Evolutionary conservation across 257 asterid genomes (phyloP), one percentile per base, ranked within the genome.

Genomic region (Ehretia macrophylla): DNA sequence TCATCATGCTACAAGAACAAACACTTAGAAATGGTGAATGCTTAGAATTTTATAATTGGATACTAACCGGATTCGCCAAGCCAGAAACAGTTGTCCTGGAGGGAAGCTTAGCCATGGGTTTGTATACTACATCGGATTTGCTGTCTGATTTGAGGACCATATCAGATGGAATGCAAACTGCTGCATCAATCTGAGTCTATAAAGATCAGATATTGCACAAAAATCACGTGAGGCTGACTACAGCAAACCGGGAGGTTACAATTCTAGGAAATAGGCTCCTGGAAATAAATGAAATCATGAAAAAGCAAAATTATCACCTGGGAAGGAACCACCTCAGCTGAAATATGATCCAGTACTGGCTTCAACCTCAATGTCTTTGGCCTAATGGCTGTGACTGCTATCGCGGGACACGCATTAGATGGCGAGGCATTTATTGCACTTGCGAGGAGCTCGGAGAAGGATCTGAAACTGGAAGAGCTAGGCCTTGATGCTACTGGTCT

Each of bases 401-500:
- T 45, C 55, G 73, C 79, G n/a, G 85, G 52, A 53, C 55, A 50
- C 20, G 65, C 27, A 22, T 70, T 69, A 11, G 68, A 66, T 22
- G 83, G 62, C 57, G 97, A 71, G 58, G 80, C 62, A 44, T 58
- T 65, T n/a, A 67, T 69, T n/a, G 82, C 83, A 69, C 73, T 69
- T 17, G 81, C 50, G 40, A 82, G 71, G 61, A 81, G 72, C 77
- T 70, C 79, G 0, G 95, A 69, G 59, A 84, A 74, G 53, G 92
- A 71, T 48, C 60, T 81, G 60, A 65, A 68, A 70, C 67, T 58
- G 65, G 90, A 78, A 61, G 76, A 61, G 46, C 51, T 53, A 8
- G 94, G 98, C 68, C 92, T 82, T 68, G 90, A 73, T 12, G 98
- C 92, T 35, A 91, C 84, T n/a, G 98, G 98, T 70, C 76, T 87